These are phyloP conservation scores for Colletotrichum liaoningense DNA, from an alignment of 2,329 filamentous ascomycete species.

Conservation along the genomic window DNA sequence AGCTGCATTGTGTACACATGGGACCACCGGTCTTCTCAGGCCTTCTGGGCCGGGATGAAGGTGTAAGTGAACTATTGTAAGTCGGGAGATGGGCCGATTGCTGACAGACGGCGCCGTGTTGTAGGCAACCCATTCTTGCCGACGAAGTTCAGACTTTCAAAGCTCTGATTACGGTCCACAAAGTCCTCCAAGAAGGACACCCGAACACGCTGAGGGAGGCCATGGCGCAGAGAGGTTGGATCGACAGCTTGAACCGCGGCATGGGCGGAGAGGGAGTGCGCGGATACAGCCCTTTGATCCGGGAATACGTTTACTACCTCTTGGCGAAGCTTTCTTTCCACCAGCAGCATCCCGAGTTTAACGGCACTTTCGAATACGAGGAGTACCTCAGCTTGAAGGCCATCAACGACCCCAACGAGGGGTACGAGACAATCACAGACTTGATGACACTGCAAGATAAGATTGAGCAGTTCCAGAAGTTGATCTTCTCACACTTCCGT, in stretches of 20 bases:
- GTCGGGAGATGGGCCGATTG: neutral
- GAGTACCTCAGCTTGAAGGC: constrained; percentile 98
- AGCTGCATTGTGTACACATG: constrained; percentile 98
- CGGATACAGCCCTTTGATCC: constrained; percentile 91
- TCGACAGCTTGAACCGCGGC: constrained; percentile 90
- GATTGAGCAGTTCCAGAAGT: constrained; percentile 98
- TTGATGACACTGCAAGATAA: constrained; percentile 97
- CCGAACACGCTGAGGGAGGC: constrained; percentile 89
- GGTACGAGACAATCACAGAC: constrained; percentile 95
- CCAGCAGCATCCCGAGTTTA: constrained; percentile 96
- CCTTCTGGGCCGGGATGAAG: constrained; percentile 99
- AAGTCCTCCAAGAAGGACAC: constrained; percentile 96
- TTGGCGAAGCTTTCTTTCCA: constrained; percentile 97
- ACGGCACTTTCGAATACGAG: constrained; percentile 98
- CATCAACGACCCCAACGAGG: constrained; percentile 98
- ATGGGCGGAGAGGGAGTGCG: constrained; percentile 85
- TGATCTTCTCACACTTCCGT: constrained; percentile 97
- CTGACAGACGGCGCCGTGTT: neutral
- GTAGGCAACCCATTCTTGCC: constrained; percentile 93
- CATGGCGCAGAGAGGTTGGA: constrained; percentile 88
- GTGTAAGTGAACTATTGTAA: constrained; percentile 71
- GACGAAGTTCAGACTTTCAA: constrained; percentile 99
- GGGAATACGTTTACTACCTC: constrained; percentile 96
- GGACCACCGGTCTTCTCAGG: constrained; percentile 95
- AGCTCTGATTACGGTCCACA: constrained; percentile 95